phyloP scores from a whole-genome alignment of 164 flowering plant genomes.

The Macadamia tetraphylla region DNA sequence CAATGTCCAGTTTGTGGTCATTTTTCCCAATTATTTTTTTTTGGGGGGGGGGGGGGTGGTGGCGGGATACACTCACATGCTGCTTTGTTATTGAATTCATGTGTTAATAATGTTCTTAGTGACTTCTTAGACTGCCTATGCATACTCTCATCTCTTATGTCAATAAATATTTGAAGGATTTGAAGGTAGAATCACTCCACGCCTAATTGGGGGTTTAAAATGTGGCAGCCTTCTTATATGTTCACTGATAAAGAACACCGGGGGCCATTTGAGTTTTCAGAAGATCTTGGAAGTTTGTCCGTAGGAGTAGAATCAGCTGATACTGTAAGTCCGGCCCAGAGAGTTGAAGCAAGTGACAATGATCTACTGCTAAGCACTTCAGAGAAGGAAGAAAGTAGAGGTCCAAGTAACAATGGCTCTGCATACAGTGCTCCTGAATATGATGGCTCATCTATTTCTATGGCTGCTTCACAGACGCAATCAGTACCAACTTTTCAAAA shows the following conservation, averaged over 20 bases:
- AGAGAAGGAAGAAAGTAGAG: conserved; percentile 74
- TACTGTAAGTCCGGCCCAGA: conserved; percentile 42
- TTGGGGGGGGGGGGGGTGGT: too few species aligned
- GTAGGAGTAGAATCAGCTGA: conserved; percentile 53
- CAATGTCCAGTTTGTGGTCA: too few species aligned
- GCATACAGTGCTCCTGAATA: conserved; percentile 69
- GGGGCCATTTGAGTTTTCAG: conserved; percentile 91
- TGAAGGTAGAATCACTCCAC: background rate
- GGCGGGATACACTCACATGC: too few species aligned
- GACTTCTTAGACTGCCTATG: too few species aligned
- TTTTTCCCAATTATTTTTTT: too few species aligned
- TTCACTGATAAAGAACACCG: conserved; percentile 96
- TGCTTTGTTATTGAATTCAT: too few species aligned
- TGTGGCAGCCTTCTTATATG: conserved; percentile 96
- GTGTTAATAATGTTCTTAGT: too few species aligned
- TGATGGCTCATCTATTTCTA: conserved; percentile 33
- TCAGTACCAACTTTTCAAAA: conserved; percentile 37
- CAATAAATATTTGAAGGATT: background rate
- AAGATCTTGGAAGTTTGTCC: conserved; percentile 75
- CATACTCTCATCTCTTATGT: too few species aligned
- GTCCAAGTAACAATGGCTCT: conserved; percentile 53
- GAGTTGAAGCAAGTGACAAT: conserved; percentile 83
- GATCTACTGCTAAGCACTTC: conserved; percentile 76
- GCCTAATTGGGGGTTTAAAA: conserved; percentile 8
- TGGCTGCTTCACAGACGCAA: conserved; percentile 27